Base-by-base conservation (phyloP, 441 rosid genomes). In the Adansonia madagascariensis region DNA sequence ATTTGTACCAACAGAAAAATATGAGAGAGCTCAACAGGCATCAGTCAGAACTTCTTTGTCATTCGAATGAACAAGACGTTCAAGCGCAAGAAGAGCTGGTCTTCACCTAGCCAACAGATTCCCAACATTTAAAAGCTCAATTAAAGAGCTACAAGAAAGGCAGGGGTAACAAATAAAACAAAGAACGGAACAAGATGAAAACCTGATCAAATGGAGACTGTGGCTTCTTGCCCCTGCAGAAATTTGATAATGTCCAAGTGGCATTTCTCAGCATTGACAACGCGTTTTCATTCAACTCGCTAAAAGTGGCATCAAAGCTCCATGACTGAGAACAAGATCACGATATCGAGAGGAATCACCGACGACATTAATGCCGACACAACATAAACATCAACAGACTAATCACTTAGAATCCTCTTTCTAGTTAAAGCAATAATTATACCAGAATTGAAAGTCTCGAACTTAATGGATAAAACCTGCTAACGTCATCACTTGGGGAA, bases 221-320 rank as follows among this genome's bases (percentile, higher is more conserved):
- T 39, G 94, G 92, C 77, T 88, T 90, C 31, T 27, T 27, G 44
- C 91, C 94, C 83, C 94, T 86, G 78, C 92, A 88, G 84, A 90
- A 87, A 78, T 90, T 88, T 27, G 31, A 27, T 27, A 27, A 27
- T 27, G 1, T 27, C 31, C 31, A 27, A 27, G 31, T 27, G 31
- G 94, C 94, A 86, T 90, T 90, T 82, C 94, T 84, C 70, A 90
- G 82, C 94, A 90, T 90, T 2, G 94, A 90, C 39, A 88, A 90
- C 77, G 90, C 90, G 80, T 86, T 85, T 82, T 87, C 92, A 84
- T 88, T 88, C 80, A 90, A 78, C 81, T 88, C 56, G 89, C 82
- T 56, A 90, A 84, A 78, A 90, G 79, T 1, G 89, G 89, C 41
- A 85, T 46, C 81, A 90, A 78, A 57, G 92, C 94, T 73, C 94